Conservation (phyloP, 345 rosid species). For the Pistacia vera region DNA sequence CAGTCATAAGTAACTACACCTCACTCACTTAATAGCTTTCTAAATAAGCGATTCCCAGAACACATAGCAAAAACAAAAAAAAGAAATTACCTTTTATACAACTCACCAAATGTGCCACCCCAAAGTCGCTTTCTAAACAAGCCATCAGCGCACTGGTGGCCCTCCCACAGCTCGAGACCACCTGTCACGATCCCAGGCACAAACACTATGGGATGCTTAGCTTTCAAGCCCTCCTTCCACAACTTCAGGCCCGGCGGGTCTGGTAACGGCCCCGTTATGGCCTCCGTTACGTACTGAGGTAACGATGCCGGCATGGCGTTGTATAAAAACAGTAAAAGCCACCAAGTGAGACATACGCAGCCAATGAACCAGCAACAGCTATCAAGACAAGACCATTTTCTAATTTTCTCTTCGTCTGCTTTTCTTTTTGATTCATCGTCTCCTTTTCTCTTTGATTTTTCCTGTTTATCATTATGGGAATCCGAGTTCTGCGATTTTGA, state of each 20-base stretch:
- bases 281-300: slow-evolving; percentile 74
- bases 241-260: slow-evolving; percentile 72
- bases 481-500: slow-evolving; percentile 10
- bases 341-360: slow-evolving; percentile 58
- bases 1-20: background rate
- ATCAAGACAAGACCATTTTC: slow-evolving; percentile 53
- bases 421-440: background rate
- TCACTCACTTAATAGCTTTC: background rate
- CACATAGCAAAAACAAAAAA: background rate
- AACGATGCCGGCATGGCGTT: slow-evolving; percentile 71
- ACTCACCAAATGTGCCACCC: slow-evolving; percentile 75
- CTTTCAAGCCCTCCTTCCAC: slow-evolving; percentile 58
- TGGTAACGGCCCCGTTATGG: slow-evolving; percentile 58
- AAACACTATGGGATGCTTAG: slow-evolving; percentile 67
- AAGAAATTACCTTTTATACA: slow-evolving; percentile 52
- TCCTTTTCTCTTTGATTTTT: background rate
- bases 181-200: slow-evolving; percentile 80
- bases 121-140: slow-evolving; percentile 75
- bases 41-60: background rate
- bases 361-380: slow-evolving; percentile 72
- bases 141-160: slow-evolving; percentile 68
- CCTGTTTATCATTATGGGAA: slow-evolving; percentile 5
- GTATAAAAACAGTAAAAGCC: slow-evolving; percentile 55
- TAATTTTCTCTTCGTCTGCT: slow-evolving; percentile 12
- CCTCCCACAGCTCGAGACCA: slow-evolving; percentile 78